Evolutionary conservation across 2,329 filamentous ascomycete species (phyloP).

Genomic region (Mollisia scopiformis): DNA sequence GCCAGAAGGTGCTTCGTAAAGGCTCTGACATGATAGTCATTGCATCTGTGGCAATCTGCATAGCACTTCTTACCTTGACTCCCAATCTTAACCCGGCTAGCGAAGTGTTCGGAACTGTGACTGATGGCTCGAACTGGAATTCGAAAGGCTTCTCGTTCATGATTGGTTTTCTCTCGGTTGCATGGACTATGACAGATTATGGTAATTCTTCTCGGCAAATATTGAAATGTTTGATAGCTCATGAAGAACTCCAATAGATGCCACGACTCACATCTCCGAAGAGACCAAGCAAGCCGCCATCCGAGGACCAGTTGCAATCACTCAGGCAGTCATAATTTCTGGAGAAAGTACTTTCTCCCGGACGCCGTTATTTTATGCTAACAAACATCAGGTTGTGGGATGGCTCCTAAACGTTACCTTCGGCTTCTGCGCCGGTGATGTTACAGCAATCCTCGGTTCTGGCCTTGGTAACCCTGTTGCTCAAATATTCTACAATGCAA

Average conservation of each 20-base stretch:
- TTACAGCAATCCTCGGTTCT: not conserved
- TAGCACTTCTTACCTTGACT: not conserved
- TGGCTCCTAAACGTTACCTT: not conserved
- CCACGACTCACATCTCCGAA: not conserved
- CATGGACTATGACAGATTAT: not conserved
- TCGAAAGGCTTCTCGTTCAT: not conserved
- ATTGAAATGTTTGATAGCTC: too few relatives aligned
- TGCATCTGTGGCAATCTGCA: not conserved
- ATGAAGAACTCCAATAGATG: too few relatives aligned
- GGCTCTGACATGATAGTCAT: not conserved
- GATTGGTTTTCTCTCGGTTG: not conserved
- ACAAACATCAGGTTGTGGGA: not conserved
- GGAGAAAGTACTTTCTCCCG: not conserved
- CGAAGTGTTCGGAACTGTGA: not conserved
- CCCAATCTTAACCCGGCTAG: not conserved
- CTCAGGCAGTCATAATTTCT: not conserved
- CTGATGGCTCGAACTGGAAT: not conserved
- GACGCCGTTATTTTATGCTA: not conserved
- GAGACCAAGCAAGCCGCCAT: not conserved
- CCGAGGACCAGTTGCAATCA: not conserved
- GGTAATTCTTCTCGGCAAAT: not conserved
- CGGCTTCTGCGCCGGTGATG: not conserved
- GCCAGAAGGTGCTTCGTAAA: not conserved
- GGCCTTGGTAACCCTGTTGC: not conserved
- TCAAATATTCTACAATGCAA: not conserved